These are phyloP conservation scores for Sordariomycetes sp. DNA, from an alignment of 2,329 filamentous ascomycete species.

Conservation along the genomic window DNA sequence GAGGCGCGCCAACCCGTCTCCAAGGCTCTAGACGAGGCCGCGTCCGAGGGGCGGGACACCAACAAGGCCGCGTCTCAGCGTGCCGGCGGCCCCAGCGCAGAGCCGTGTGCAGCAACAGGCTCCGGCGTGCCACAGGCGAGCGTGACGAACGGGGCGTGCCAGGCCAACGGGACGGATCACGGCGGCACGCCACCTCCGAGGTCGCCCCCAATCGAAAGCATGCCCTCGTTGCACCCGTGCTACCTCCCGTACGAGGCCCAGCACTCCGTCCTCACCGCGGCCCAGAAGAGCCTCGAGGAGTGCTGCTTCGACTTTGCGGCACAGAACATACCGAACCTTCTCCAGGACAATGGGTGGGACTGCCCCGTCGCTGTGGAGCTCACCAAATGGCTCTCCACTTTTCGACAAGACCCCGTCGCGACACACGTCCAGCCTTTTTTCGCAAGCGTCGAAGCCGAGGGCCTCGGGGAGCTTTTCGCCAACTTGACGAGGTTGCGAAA, in stretches of 20 bases:
- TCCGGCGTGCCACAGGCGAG: background rate
- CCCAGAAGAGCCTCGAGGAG: slow-evolving; percentile 23
- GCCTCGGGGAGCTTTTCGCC: slow-evolving; percentile 12
- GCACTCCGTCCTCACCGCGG: slow-evolving; percentile 22
- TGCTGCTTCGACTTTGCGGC: slow-evolving; percentile 25
- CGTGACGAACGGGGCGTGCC: background rate
- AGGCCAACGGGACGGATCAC: background rate
- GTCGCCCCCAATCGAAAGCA: background rate
- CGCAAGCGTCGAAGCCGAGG: slow-evolving; percentile 8
- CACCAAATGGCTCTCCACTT: slow-evolving; percentile 19
- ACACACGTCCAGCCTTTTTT: slow-evolving; percentile 13
- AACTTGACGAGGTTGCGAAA: slow-evolving; percentile 16
- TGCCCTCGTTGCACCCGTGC: slow-evolving; percentile 17
- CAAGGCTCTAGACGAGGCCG: background rate
- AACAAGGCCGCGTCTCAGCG: background rate
- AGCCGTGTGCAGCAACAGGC: background rate
- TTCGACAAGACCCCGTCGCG: slow-evolving; percentile 11
- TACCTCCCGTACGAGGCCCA: slow-evolving; percentile 22
- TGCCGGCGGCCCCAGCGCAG: background rate
- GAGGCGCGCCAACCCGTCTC: slow-evolving; percentile 8
- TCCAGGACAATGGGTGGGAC: slow-evolving; percentile 16
- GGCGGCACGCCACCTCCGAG: background rate
- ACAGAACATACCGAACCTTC: slow-evolving; percentile 18
- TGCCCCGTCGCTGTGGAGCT: slow-evolving; percentile 24
- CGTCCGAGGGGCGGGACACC: background rate